Evolutionary conservation across 1,284 basidiomycete genomes (phyloP).

Genomic region (Cryptococcus wingfieldii): DNA sequence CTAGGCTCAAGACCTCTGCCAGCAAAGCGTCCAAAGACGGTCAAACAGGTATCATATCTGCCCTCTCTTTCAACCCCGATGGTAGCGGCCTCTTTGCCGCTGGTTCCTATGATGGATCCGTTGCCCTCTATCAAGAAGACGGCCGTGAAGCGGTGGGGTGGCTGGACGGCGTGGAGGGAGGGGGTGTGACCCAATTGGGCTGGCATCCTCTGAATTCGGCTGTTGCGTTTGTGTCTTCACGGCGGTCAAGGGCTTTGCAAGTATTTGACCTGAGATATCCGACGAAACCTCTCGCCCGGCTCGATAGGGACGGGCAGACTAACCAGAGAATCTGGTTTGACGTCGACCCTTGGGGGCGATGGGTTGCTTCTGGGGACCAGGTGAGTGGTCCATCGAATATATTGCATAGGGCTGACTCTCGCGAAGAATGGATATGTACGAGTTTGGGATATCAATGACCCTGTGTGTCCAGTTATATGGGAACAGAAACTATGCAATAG

Average conservation of each 20-base stretch:
- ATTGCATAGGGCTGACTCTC: neutral
- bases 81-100: constrained; percentile 70
- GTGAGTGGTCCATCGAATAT: constrained; percentile 49
- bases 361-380: constrained; percentile 67
- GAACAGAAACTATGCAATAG: constrained; percentile 18
- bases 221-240: constrained; percentile 71
- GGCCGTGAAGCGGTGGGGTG: constrained; percentile 52
- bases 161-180: constrained; percentile 59
- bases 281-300: constrained; percentile 31
- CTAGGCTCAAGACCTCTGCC: constrained; percentile 66
- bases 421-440: constrained; percentile 26
- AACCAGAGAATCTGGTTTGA: constrained; percentile 78
- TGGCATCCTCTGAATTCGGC: constrained; percentile 72
- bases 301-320: constrained; percentile 50
- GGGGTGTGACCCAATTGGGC: constrained; percentile 69
- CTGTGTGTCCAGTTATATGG: constrained; percentile 2
- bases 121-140: constrained; percentile 69
- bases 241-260: constrained; percentile 62
- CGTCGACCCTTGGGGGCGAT: constrained; percentile 65
- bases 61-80: constrained; percentile 69
- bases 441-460: constrained; percentile 35
- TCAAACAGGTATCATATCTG: constrained; percentile 80
- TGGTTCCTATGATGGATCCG: constrained; percentile 57
- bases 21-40: constrained; percentile 76
- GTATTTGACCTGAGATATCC: constrained; percentile 72